Evolutionary conservation across 2,329 filamentous ascomycete genomes (phyloP).

Genomic region (Paradendryphiella salina): DNA sequence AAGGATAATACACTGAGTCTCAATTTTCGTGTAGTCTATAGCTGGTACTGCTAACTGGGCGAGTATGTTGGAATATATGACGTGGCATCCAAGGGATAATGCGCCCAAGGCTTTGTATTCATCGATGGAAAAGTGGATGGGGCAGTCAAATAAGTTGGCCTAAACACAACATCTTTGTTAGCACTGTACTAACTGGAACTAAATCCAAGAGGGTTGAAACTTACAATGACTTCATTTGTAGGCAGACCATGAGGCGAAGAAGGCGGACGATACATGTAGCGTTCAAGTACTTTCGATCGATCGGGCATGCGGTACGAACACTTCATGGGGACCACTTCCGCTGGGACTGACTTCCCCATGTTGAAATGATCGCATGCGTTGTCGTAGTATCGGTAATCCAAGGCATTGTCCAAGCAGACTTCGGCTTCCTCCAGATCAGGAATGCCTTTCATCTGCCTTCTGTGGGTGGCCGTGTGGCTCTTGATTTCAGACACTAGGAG

Average conservation of each 20-base stretch:
- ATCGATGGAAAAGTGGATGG: conserved; percentile 53
- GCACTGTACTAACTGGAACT: background rate
- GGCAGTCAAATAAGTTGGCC: conserved; percentile 47
- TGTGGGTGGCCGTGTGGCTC: conserved; percentile 46
- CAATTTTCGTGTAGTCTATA: conserved; percentile 49
- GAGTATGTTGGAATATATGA: conserved; percentile 31
- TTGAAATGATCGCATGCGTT: conserved; percentile 21
- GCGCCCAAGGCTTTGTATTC: conserved; percentile 60
- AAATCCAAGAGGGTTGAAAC: conserved; percentile 36
- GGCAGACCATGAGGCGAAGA: conserved; percentile 28
- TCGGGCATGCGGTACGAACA: conserved; percentile 52
- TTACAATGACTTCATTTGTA: conserved; percentile 59
- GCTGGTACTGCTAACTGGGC: conserved; percentile 45
- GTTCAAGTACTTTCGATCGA: conserved; percentile 42
- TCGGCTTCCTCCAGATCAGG: conserved; percentile 31
- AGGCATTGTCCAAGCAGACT: conserved; percentile 54
- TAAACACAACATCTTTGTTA: background rate
- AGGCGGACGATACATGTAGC: conserved; percentile 48
- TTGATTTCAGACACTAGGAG: conserved; percentile 46
- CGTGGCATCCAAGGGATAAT: conserved; percentile 52
- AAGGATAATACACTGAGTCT: conserved; percentile 54
- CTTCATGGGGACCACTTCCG: conserved; percentile 16
- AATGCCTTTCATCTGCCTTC: conserved; percentile 30
- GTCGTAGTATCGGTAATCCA: conserved; percentile 47
- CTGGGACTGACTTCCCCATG: conserved; percentile 6